phyloP scores from a whole-genome alignment of 2,329 filamentous ascomycete genomes.

The Triangularia setosa region DNA sequence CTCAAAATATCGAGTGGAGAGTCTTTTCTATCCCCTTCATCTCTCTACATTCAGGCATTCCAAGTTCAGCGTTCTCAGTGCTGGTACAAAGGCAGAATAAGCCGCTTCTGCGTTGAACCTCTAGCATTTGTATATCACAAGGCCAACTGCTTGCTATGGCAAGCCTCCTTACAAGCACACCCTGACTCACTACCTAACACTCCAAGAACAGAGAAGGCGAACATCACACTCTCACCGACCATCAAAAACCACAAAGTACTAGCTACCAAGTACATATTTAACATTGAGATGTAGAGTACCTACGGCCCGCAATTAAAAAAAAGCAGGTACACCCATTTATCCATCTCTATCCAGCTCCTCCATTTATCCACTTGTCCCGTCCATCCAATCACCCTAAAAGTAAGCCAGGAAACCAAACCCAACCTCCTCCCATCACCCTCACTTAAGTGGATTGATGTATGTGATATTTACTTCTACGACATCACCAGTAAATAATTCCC shows the following conservation, averaged over 20 bases:
- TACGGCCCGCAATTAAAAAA: neutral
- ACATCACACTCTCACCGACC: neutral
- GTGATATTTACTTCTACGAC: neutral
- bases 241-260: neutral
- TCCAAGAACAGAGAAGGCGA: neutral
- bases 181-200: neutral
- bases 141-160: neutral
- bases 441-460: neutral
- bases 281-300: neutral
- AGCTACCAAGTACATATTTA: neutral
- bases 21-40: neutral
- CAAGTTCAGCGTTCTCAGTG: neutral
- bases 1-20: neutral
- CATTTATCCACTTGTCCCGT: neutral
- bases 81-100: neutral
- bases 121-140: neutral
- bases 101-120: neutral
- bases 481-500: neutral
- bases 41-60: neutral
- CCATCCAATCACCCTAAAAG: neutral
- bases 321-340: neutral
- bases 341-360: neutral
- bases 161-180: neutral
- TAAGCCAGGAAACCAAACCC: neutral
- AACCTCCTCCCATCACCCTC: neutral